Evolutionary conservation across 2,329 filamentous ascomycete genomes (phyloP), one percentile per base, ranked within the genome.

Genomic region (Zymoseptoria passerinii): DNA sequence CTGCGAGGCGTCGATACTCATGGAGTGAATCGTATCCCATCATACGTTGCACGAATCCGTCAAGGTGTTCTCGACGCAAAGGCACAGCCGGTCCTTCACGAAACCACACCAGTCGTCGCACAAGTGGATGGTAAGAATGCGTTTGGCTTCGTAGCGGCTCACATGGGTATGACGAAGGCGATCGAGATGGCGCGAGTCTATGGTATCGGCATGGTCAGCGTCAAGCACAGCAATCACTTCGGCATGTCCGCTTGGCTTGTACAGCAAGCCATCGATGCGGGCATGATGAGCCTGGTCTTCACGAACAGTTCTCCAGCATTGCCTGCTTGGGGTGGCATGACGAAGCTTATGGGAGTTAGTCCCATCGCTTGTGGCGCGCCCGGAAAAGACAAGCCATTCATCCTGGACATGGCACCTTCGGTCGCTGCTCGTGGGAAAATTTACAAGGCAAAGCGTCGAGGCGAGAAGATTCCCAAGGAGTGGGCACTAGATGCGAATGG

Each of bases 211-310:
- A 85, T 94, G 81, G 86, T 87, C 0, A 83, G 81, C 58, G 78
- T 92, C 67, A 88, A 85, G 71, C 86, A 87, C 72, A 88, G 85
- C 48, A 92, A 92, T 66, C 88, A 92, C 71, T 92, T 89, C 67
- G 89, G 89, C 56, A 94, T 94, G 89, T 81, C 81, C 3, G 89
- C 89, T 0, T 92, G 88, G 87, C 70, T 91, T 0, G 88, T 91
- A 9, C 86, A 89, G 70, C 85, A 90, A 72, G 89, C 88, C 0
- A 72, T 92, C 13, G 86, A 92, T 58, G 84, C 81, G 0, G 77
- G 75, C 3, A 83, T 82, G 70, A 84, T 86, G 72, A 85, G 82
- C n/a, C 73, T 81, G 1, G 83, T 83, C 52, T 83, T 81, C 58
- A 83, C 80, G 55, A 86, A 85, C 29, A 79, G 72, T 40, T 88